phyloP scores from a whole-genome alignment of 176 grass and related monocot genomes.

The Carex pumila region DNA sequence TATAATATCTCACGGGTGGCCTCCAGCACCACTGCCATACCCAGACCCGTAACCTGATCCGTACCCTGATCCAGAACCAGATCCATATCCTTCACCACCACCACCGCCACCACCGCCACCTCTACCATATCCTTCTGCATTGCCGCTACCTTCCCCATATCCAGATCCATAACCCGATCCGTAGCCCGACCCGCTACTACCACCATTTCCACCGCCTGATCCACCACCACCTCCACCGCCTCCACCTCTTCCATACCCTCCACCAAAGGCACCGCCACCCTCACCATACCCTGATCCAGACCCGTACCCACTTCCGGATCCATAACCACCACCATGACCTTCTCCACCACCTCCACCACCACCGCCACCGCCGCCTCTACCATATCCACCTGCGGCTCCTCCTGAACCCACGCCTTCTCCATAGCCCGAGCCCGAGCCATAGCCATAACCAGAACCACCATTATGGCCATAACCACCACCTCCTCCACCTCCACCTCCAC shows the following conservation, averaged over 20 bases:
- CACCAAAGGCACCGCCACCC: slow-evolving; percentile 11
- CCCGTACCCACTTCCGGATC: slow-evolving; percentile 20
- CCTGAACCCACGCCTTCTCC: slow-evolving; percentile 16
- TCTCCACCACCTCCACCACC: neutral
- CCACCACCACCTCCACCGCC: slow-evolving; percentile 14
- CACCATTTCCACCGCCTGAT: neutral
- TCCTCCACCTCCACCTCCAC: slow-evolving; percentile 3
- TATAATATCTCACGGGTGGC: neutral
- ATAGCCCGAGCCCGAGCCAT: slow-evolving; percentile 7
- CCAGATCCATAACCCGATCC: slow-evolving; percentile 22
- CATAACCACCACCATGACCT: neutral
- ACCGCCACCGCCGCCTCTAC: slow-evolving; percentile 4
- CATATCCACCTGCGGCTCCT: slow-evolving; percentile 5
- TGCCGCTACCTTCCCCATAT: slow-evolving; percentile 19
- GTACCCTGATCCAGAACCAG: slow-evolving; percentile 6
- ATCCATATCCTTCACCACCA: slow-evolving; percentile 6
- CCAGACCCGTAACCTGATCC: slow-evolving; percentile 10
- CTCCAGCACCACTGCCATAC: neutral
- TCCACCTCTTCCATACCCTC: slow-evolving; percentile 12
- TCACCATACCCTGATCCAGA: slow-evolving; percentile 17
- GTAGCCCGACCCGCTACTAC: slow-evolving; percentile 4
- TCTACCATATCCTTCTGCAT: neutral
- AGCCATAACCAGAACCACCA: neutral
- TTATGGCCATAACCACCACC: neutral
- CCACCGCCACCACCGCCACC: slow-evolving; percentile 12